Base-by-base conservation (phyloP, 2,329 filamentous ascomycete species). In the Spiromastix sp. region DNA sequence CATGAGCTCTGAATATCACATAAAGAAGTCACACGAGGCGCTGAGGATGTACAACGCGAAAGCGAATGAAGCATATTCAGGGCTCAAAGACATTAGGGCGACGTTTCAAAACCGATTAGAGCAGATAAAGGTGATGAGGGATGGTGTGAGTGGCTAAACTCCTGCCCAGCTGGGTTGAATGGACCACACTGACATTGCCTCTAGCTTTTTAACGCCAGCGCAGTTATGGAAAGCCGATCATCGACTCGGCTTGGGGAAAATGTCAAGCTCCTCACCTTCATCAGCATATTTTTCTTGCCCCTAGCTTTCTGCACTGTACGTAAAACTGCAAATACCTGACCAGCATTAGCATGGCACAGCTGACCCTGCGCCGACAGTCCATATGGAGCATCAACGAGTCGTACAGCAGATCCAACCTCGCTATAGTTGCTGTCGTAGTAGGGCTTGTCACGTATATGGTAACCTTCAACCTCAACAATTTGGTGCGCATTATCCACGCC, bases 251-350 rank as follows among this genome's bases (percentile, higher is more conserved):
- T 59, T 0, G 52, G 54, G 1, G 46, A 60, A 26, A 61, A 62
- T 21, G 51, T 63, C 8, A 52, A 55, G 21, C 46, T 63, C 0
- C 48, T 63, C 28, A 61, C 59, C 11, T 55, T 56, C 20, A 56
- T 63, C 13, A 61, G 55, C 34, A 59, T 62, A n/a, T 61, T 63
- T 32, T 63, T 55, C 35, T 47, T 63, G 1, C 59, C 59, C 0
- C 40, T 63, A 4, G 48, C 55, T 8, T 60, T 61, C 34, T 54
- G 51, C 17, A 25, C 33, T 16, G 25, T n/a, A n/a, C n/a, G n/a
- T n/a, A n/a, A n/a, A n/a, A n/a, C n/a, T n/a, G n/a, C n/a, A n/a
- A n/a, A n/a, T n/a, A n/a, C n/a, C n/a, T n/a, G n/a, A n/a, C n/a
- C n/a, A n/a, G n/a, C n/a, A n/a, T n/a, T n/a, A n/a, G n/a, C n/a